Evolutionary conservation across 1,139 yeast species (phyloP).

Genomic region (Candida glucosophila): DNA sequence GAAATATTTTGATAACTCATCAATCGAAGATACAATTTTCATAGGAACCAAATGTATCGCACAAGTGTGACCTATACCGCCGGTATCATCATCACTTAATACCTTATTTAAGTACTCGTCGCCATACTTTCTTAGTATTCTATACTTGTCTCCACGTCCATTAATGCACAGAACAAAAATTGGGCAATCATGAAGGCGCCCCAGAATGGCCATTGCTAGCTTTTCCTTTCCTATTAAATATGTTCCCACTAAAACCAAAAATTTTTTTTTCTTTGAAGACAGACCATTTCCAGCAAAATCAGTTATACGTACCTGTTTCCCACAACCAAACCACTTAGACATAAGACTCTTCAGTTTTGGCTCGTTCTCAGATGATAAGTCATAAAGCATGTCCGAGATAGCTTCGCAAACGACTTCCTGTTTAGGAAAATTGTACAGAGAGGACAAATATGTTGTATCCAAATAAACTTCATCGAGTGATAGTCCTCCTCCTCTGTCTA

Average conservation of each 20-base stretch:
- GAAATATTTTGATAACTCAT: conserved; percentile 41
- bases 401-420: conserved; percentile 60
- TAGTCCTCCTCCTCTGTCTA: conserved; percentile 10
- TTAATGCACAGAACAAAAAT: conserved; percentile 42
- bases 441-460: conserved; percentile 83
- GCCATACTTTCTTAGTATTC: conserved; percentile 27
- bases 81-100: conserved; percentile 23
- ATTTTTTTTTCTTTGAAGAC: conserved; percentile 21
- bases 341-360: conserved; percentile 13
- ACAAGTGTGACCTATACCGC: conserved; percentile 22
- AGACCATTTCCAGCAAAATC: conserved; percentile 22
- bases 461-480: conserved; percentile 52
- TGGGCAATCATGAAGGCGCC: conserved; percentile 38
- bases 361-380: conserved; percentile 18
- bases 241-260: conserved; percentile 74
- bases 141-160: conserved; percentile 40
- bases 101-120: conserved; percentile 24
- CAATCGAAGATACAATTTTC: conserved; percentile 30
- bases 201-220: conserved; percentile 64
- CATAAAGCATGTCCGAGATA: conserved; percentile 47
- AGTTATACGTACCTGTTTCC: conserved; percentile 35
- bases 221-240: conserved; percentile 90
- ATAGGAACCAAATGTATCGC: conserved; percentile 69
- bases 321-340: conserved; percentile 30
- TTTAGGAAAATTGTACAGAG: conserved; percentile 66